Conservation (phyloP, 2,329 filamentous ascomycete genomes). For the Fusarium pseudocircinatum region DNA sequence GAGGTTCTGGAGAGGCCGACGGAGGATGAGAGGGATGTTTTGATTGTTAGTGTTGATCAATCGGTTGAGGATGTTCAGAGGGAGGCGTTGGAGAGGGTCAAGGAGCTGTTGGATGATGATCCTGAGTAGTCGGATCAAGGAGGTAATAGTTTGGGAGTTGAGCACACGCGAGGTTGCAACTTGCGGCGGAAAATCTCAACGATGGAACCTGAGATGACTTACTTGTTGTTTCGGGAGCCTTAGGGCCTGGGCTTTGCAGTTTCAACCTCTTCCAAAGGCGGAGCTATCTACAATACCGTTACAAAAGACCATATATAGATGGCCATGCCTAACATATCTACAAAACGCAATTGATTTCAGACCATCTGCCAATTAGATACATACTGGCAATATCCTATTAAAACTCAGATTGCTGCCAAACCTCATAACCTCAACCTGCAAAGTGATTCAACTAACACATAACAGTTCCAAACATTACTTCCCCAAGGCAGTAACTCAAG, state of each 20-base stretch:
- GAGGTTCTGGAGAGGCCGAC: background rate
- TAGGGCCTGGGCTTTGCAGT: too few relatives aligned
- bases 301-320: background rate
- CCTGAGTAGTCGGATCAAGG: background rate
- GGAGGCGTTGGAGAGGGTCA: conserved; percentile 8
- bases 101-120: conserved; percentile 16
- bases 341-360: too few relatives aligned
- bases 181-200: rapidly evolving
- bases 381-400: rapidly evolving
- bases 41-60: conserved; percentile 18
- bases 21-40: conserved; percentile 13
- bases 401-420: too few relatives aligned
- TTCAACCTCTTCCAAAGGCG: background rate
- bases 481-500: too few relatives aligned
- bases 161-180: too few relatives aligned
- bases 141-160: too few relatives aligned
- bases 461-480: rapidly evolving
- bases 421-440: background rate
- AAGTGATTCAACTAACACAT: background rate
- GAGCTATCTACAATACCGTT: too few relatives aligned
- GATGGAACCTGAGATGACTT: rapidly evolving
- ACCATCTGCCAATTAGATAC: too few relatives aligned
- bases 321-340: too few relatives aligned
- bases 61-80: conserved; percentile 9
- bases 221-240: background rate